These are phyloP conservation scores for Coemansia sp. DNA, from an alignment of 192 early-diverging fungal species.

Conservation along the genomic window DNA sequence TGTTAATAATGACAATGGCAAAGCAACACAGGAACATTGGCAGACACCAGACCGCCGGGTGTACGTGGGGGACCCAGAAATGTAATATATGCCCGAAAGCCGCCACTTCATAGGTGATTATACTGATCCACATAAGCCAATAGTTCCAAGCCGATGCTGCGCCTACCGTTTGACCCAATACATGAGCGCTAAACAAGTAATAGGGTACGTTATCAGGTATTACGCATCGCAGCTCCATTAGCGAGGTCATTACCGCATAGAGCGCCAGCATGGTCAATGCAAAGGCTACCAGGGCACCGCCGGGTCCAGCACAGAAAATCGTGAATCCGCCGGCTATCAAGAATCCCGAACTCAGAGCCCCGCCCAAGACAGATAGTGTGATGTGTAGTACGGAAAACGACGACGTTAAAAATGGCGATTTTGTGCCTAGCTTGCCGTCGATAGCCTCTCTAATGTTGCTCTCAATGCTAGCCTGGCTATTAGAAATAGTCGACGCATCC, in stretches of 20 bases:
- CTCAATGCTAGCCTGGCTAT: neutral
- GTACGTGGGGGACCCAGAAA: conserved; percentile 29
- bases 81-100: conserved; percentile 22
- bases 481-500: neutral
- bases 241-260: conserved; percentile 30
- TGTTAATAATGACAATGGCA: conserved; percentile 22
- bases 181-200: conserved; percentile 26
- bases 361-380: conserved; percentile 8
- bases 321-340: conserved; percentile 26
- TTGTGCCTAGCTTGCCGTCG: neutral
- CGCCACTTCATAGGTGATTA: conserved; percentile 23
- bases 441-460: neutral
- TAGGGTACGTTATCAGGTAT: conserved; percentile 23
- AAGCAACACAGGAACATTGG: conserved; percentile 19
- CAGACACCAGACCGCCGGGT: conserved; percentile 24
- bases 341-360: conserved; percentile 18
- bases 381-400: neutral
- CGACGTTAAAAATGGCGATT: neutral
- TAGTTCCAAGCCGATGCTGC: conserved; percentile 24
- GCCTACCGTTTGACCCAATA: conserved; percentile 23
- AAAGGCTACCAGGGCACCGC: conserved; percentile 23
- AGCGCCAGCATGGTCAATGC: conserved; percentile 6
- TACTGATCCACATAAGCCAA: conserved; percentile 30
- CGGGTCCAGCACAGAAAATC: conserved; percentile 28
- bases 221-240: conserved; percentile 27